Evolutionary conservation across 306 rosid genomes (phyloP), one percentile per base, ranked within the genome.

Genomic region (Abrus pulchellus): DNA sequence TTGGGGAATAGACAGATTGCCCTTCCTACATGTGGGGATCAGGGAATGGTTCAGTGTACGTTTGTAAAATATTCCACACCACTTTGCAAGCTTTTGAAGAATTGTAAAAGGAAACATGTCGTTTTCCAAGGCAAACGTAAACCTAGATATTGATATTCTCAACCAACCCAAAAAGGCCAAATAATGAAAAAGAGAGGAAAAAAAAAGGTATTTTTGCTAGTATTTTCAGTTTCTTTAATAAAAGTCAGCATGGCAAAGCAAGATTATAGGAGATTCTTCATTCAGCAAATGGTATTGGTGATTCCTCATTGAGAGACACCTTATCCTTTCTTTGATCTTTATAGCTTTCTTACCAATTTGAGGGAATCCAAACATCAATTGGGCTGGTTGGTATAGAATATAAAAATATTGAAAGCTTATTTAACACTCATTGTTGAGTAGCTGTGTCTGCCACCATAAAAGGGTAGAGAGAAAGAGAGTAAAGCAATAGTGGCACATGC

Each of bases 31-130:
- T 45, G 48, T 79, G 57, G 9, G 68, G 64, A 72, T 61, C n/a
- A 50, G 13, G 61, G 52, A 45, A 28, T 79, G 65, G 79, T 70
- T 82, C 78, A 75, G 73, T 44, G 47, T 48, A 43, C 79, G 20
- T 53, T 70, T 56, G 74, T 30, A 4, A 62, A 36, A 11, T 68
- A 8, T 43, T 83, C 69, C 36, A 9, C 44, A 66, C 48, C n/a
- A 49, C 81, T 72, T 85, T 80, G 32, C 66, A n/a, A 72, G 67
- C 84, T 78, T 88, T 85, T 56, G 61, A 50, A 80, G 63, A 53
- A 47, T 41, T 73, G 81, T 20, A 34, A 77, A 84, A 84, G 81
- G 61, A 41, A 82, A 12, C 53, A 53, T 45, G 13, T 34, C 33
- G 1, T 61, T 66, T 82, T 52, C 11, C 27, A 57, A 56, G 44